Evolutionary conservation across 805 yeast genomes (phyloP).

Genomic region (Spathaspora sp.): DNA sequence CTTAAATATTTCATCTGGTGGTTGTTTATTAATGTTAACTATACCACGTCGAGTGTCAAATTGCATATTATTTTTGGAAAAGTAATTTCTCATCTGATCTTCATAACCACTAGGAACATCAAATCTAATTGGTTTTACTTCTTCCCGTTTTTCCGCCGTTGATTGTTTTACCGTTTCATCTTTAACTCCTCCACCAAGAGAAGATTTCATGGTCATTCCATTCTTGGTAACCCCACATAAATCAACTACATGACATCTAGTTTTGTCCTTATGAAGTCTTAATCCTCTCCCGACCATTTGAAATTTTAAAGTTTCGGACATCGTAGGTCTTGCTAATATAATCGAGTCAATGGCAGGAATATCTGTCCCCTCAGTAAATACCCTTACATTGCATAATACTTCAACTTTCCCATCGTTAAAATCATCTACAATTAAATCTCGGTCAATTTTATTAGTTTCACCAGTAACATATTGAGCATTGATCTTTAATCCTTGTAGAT

Average conservation of each 20-base stretch:
- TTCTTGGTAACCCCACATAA: slow-evolving; percentile 59
- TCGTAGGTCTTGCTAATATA: slow-evolving; percentile 76
- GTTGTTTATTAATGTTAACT: not conserved
- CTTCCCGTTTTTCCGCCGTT: too few relatives aligned
- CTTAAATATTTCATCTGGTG: not conserved
- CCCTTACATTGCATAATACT: slow-evolving; percentile 82
- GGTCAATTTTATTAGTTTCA: slow-evolving; percentile 47
- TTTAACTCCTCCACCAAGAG: slow-evolving; percentile 28
- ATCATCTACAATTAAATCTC: slow-evolving; percentile 51
- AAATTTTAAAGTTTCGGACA: slow-evolving; percentile 62
- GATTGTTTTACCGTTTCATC: not conserved
- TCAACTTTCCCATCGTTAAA: slow-evolving; percentile 62
- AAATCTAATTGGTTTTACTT: not conserved
- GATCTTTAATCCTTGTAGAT: slow-evolving; percentile 57
- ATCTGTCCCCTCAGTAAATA: slow-evolving; percentile 94
- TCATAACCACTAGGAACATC: not conserved
- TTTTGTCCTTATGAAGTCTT: slow-evolving; percentile 58
- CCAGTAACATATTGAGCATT: slow-evolving; percentile 73
- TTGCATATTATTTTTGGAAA: not conserved
- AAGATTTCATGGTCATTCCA: slow-evolving; percentile 56
- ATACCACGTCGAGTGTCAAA: not conserved
- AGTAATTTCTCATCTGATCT: not conserved
- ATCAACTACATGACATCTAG: slow-evolving; percentile 70
- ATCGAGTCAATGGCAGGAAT: slow-evolving; percentile 84
- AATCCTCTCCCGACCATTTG: slow-evolving; percentile 95